phyloP scores from a whole-genome alignment of 805 yeast genomes.

The Yarrowia bubula region DNA sequence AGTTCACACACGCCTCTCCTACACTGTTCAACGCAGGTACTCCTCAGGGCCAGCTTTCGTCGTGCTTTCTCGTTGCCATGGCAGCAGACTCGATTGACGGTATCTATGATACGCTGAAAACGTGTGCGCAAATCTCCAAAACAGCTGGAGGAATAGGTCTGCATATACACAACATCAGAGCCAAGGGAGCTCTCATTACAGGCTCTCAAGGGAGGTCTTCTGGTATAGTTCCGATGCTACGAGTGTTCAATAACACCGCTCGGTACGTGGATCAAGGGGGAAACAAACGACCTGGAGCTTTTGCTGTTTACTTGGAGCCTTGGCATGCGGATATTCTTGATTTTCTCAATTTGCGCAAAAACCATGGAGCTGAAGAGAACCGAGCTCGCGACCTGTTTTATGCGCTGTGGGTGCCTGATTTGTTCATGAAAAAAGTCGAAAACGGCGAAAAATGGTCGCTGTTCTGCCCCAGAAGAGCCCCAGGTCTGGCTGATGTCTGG shows the following conservation, averaged over 20 bases:
- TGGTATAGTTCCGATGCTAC: constrained; percentile 89
- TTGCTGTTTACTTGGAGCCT: constrained; percentile 88
- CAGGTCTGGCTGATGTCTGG: constrained; percentile 73
- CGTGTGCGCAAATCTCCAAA: constrained; percentile 84
- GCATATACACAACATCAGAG: constrained; percentile 79
- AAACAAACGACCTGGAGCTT: constrained; percentile 93
- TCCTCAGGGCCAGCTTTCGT: constrained; percentile 72
- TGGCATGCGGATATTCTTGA: constrained; percentile 92
- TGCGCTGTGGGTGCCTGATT: constrained; percentile 90
- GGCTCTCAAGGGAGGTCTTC: constrained; percentile 84
- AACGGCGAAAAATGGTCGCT: constrained; percentile 74
- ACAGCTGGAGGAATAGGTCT: constrained; percentile 93
- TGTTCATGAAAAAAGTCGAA: constrained; percentile 85
- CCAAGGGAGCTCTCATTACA: constrained; percentile 78
- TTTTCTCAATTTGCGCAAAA: constrained; percentile 77
- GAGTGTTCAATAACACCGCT: constrained; percentile 91
- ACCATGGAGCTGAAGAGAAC: constrained; percentile 89
- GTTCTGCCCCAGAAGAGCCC: constrained; percentile 82
- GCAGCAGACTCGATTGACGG: constrained; percentile 92
- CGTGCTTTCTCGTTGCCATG: constrained; percentile 87
- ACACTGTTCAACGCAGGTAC: constrained; percentile 91
- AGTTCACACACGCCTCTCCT: constrained; percentile 91
- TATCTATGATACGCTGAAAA: constrained; percentile 79
- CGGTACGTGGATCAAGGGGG: constrained; percentile 97
- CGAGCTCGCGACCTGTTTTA: constrained; percentile 89